Evolutionary conservation across 495 filamentous ascomycete species (phyloP), one percentile per base, ranked within the genome.

Genomic region (Hypoxylon intermedium): DNA sequence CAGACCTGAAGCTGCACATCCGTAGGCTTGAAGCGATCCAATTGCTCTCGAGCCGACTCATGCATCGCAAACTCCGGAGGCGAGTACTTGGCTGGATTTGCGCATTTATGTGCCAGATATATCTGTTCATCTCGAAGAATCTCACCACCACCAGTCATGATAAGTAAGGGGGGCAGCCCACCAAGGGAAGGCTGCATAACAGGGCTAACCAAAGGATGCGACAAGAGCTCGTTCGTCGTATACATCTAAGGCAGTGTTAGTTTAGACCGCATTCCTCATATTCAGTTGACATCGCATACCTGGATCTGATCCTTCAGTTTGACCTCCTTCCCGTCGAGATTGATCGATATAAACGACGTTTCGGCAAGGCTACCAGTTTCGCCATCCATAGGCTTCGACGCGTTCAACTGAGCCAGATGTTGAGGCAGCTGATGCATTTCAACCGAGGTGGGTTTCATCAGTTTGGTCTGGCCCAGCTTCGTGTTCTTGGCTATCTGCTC

Each of bases 1-100:
- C 93, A 97, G 5, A 98, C 88, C 72, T 98, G 93, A n/a, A 98
- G 78, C 70, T 96, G 92, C 6, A 98, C 93, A 67, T 96, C 86
- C 0, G 93, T 98, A 2, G 91, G 89, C 28, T 83, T 82, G 67
- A 88, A 94, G 33, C 83, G 84, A 19, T 79, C 72, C 13, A 95
- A 61, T 12, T 87, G 82, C 1, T 85, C 87, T 50, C 71, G 72
- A 21, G 77, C 76, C 36, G 83, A 70, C 34, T 92, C 88, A 33
- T 86, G 77, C 24, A 93, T 77, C 51, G 86, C 79, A 0, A 76
- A 76, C 28, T 90, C 83, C 11, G 82, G 78, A 0, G 90, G 92
- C 1, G 86, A 83, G 64, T 93, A 96, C 40, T 82, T 77, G 5
- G 79, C 65, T 3, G 93, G 93, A 56, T 91, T 84, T 5, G 93